Evolutionary conservation across 2,329 filamentous ascomycete species (phyloP), one percentile per base, ranked within the genome.

Genomic region (Pseudogymnoascus sp.): DNA sequence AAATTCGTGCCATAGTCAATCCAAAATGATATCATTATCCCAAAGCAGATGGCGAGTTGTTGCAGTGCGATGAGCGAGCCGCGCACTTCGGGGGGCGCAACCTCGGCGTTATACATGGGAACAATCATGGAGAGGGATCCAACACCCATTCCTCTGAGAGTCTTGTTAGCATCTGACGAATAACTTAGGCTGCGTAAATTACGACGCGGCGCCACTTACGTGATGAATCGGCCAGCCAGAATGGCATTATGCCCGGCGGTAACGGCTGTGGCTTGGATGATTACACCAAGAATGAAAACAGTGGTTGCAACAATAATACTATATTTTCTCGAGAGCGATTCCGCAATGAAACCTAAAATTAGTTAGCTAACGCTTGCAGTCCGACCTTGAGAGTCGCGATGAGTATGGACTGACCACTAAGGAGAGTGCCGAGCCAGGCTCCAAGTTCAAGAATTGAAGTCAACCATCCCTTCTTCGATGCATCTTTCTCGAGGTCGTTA

Each of bases 391-490:
- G 28, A 55, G 23, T 3, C 23, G 23, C n/a, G 14, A 16, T 30
- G 23, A 30, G 45, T 33, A 55, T 55, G n/a, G 8, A 55, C 45
- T 55, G n/a, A 55, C 76, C 77, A 64, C 77, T 75, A 41, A 88
- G 78, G 2, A 92, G 74, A 0, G 86, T 84, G 38, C 89, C 89
- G n/a, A 90, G 71, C 88, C 88, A 92, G 45, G 88, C 89, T 60
- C 89, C 89, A 1, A 92, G 81, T 71, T 91, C 88, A 25, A 92
- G 82, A 66, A 91, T 90, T 2, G 88, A 79, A 0, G 82, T 84
- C 4, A 86, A 71, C 82, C 82, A 85, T 14, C 82, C 83, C 68
- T 84, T 84, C 66, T 81, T 79, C 4, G 80, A 80, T 68, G 80
- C 77, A 63, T 80, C 73, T n/a, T 76, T 75, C 36, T 73, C 69